phyloP scores from a whole-genome alignment of 2,329 filamentous ascomycete genomes.

The Septoria petroselini region DNA sequence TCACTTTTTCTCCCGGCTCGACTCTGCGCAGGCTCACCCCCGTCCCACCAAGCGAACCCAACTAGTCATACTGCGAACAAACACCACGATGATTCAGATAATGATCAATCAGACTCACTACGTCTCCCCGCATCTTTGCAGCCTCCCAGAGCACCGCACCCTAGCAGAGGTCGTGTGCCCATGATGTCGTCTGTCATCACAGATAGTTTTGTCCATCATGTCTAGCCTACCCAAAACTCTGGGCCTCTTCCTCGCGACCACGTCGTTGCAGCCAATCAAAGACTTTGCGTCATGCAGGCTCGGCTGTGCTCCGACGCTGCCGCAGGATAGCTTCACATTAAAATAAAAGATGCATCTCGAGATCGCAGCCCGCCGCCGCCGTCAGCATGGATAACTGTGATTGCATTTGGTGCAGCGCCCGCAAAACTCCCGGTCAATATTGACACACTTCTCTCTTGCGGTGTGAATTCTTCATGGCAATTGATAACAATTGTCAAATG shows the following conservation, averaged over 20 bases:
- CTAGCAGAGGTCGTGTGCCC: neutral
- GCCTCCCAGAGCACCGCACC: too few relatives aligned
- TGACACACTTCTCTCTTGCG: too few relatives aligned
- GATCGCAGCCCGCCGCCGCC: neutral
- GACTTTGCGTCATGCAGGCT: neutral
- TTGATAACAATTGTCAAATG: too few relatives aligned
- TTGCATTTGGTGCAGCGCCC: too few relatives aligned
- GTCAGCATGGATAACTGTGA: neutral
- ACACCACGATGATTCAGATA: constrained; percentile 7
- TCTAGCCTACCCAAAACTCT: neutral
- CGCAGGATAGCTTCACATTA: neutral
- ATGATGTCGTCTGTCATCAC: neutral
- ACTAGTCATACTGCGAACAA: neutral
- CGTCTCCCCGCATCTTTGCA: neutral
- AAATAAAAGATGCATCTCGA: neutral
- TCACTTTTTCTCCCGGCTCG: constrained; percentile 7
- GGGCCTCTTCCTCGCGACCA: neutral
- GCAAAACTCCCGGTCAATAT: too few relatives aligned
- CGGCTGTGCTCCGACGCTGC: neutral
- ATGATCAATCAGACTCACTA: too few relatives aligned
- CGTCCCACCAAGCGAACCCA: neutral
- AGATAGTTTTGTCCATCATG: too few relatives aligned
- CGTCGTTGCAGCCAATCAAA: neutral
- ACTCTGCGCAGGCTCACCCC: neutral
- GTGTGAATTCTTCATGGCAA: too few relatives aligned